A percentile compares a stretch with the other conserved stretches of the same genome.
phyloP scores from a whole-genome alignment of 805 yeast genomes.

The Schwanniomyces polymorphus region DNA sequence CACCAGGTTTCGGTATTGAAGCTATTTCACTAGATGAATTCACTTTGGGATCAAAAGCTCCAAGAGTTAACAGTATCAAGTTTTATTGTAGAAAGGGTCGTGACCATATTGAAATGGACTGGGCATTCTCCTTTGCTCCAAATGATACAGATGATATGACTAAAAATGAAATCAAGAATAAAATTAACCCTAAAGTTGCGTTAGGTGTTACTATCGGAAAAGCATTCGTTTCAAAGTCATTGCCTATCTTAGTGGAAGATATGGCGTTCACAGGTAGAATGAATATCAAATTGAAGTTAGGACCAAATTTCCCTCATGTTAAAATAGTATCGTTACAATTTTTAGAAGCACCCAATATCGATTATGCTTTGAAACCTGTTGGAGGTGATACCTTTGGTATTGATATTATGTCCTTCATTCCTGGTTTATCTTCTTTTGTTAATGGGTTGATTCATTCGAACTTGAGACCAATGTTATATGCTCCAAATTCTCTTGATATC shows the following conservation, averaged over 20 bases:
- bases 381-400: conserved; percentile 89
- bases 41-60: conserved; percentile 80
- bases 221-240: conserved; percentile 70
- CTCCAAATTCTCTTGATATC: conserved; percentile 77
- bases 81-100: conserved; percentile 71
- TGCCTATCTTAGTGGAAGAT: conserved; percentile 79
- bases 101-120: conserved; percentile 76
- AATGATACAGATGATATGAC: conserved; percentile 85
- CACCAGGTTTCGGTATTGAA: conserved; percentile 83
- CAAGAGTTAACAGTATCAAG: conserved; percentile 68
- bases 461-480: conserved; percentile 76
- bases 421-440: conserved; percentile 74
- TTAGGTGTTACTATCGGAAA: conserved; percentile 81
- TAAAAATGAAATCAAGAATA: conserved; percentile 64
- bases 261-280: conserved; percentile 74
- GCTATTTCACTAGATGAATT: conserved; percentile 72
- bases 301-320: conserved; percentile 75
- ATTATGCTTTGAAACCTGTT: conserved; percentile 78
- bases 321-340: conserved; percentile 69
- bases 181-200: conserved; percentile 78
- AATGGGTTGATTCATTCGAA: conserved; percentile 67
- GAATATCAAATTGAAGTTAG: conserved; percentile 60
- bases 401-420: conserved; percentile 81
- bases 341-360: conserved; percentile 76
- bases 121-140: conserved; percentile 81